Base-by-base conservation (phyloP, 441 rosid genomes). In the Manihot esculenta region DNA sequence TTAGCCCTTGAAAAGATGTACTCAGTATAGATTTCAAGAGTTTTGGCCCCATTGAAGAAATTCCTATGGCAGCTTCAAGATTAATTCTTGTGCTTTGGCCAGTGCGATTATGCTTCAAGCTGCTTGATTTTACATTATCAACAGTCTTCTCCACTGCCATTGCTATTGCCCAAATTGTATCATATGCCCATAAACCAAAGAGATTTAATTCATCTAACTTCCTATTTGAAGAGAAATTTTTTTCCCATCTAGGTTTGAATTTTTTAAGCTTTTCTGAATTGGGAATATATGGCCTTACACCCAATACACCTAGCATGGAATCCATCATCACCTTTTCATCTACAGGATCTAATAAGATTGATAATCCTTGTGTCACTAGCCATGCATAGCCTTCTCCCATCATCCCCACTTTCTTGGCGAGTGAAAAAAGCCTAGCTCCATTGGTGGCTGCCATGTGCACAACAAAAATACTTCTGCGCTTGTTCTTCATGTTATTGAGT, bases 181-280 rank as follows among this genome's bases (percentile, higher is more conserved):
- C 90, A 73, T 86, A 86, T 12, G 90, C 86, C 76, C 83, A 73
- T 21, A 81, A 55, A 7, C 82, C 88, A n/a, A 65, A 84, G 2
- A 66, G 50, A 57, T 72, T 79, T 1, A 55, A 64, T 27, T 74
- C 72, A 17, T n/a, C 15, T 23, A 62, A 55, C 61, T 23, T 74
- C 72, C 13, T n/a, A n/a, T 27, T 45, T 56, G 0, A 12, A 7
- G 33, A 1, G 55, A 76, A 72, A 14, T 47, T 78, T 15, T 64
- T 64, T 26, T 72, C 54, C 83, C 76, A 79, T 76, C 82, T 79
- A 41, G 35, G 7, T 9, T 18, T 50, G 58, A 85, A 85, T 53
- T 48, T 48, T 54, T 75, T 33, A 3, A 76, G 85, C 73, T 55
- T 21, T 54, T 5, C 74, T 0, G 81, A 74, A 6, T 0, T 1